A percentile compares a stretch with the other conserved stretches of the same genome.
Conservation (phyloP, 1,139 yeast species). For the Candida gigantensis region DNA sequence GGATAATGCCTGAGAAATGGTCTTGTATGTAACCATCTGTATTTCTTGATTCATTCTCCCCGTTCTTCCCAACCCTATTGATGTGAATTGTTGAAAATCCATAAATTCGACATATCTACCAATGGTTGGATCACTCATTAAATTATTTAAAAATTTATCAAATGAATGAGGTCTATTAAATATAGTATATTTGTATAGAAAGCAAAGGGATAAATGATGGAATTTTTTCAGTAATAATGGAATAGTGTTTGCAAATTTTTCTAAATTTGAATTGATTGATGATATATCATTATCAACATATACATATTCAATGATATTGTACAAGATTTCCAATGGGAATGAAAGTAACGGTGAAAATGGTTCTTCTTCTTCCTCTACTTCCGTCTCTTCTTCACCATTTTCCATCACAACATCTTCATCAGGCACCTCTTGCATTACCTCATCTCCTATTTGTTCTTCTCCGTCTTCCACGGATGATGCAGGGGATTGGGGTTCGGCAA, state of each 20-base stretch:
- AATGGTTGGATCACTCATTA: conserved; percentile 48
- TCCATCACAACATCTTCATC: conserved; percentile 1
- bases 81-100: conserved; percentile 87
- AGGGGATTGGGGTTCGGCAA: conserved; percentile 9
- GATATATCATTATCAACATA: conserved; percentile 40
- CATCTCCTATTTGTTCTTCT: conserved; percentile 1
- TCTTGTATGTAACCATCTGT: conserved; percentile 81
- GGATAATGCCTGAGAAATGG: conserved; percentile 62
- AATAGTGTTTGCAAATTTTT: conserved; percentile 42
- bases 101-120: conserved; percentile 74
- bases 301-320: conserved; percentile 45
- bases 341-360: conserved; percentile 18
- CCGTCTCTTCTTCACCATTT: background rate
- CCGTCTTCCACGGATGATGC: conserved; percentile 9
- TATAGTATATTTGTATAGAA: conserved; percentile 65
- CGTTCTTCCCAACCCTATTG: conserved; percentile 87
- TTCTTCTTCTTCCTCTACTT: conserved; percentile 8
- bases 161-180: conserved; percentile 84
- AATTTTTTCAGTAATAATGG: conserved; percentile 40
- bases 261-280: conserved; percentile 45
- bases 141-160: conserved; percentile 64
- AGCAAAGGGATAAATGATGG: conserved; percentile 34
- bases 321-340: conserved; percentile 45
- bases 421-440: background rate
- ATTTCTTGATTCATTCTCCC: conserved; percentile 88